These are phyloP conservation scores for Botrytis sinoallii DNA, from an alignment of 2,329 filamentous ascomycete species.

Conservation along the genomic window DNA sequence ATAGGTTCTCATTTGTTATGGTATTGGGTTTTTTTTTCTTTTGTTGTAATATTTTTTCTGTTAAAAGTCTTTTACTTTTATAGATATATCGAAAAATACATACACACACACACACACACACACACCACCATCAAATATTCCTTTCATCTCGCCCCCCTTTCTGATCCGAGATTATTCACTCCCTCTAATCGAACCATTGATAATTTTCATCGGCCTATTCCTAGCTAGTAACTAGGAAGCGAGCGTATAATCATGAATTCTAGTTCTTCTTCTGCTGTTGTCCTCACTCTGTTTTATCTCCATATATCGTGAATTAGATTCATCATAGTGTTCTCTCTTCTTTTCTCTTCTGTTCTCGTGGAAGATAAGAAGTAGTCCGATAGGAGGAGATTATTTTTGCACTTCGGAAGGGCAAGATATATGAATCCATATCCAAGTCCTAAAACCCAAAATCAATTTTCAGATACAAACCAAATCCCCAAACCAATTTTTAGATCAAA, in stretches of 20 bases:
- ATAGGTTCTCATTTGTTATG: no score
- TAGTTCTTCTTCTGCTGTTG: background rate
- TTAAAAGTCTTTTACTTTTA: no score
- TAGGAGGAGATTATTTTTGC: background rate
- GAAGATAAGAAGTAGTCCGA: background rate
- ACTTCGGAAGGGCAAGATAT: background rate
- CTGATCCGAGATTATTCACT: background rate
- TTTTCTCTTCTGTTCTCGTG: background rate
- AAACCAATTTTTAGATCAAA: background rate
- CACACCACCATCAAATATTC: background rate
- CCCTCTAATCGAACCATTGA: background rate
- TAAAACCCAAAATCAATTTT: no score
- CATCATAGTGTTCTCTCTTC: background rate
- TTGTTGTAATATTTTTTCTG: no score
- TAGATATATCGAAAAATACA: no score
- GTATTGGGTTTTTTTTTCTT: no score
- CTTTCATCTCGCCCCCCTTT: background rate
- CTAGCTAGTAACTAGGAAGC: no score
- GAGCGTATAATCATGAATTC: no score
- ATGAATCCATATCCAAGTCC: background rate
- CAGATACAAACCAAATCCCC: no score
- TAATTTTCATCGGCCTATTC: no score
- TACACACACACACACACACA: no score
- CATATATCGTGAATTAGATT: background rate
- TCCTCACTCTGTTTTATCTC: background rate